Percentiles rank a stretch among this genome's conserved stretches.
phyloP scores from a whole-genome alignment of 2,329 filamentous ascomycete species.

The Zasmidium citrigriseum region DNA sequence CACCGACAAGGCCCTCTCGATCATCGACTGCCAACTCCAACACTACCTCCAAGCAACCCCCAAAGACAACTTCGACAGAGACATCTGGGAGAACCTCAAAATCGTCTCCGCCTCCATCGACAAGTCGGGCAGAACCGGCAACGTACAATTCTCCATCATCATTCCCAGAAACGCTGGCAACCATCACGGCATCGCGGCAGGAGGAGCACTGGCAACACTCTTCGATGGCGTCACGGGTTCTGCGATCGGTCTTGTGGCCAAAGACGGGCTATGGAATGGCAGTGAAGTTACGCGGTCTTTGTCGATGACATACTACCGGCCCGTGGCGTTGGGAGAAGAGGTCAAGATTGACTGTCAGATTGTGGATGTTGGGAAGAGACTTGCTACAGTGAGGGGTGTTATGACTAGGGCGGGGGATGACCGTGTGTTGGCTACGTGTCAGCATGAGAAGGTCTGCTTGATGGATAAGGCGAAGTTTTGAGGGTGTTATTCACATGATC shows the following conservation, averaged over 20 bases:
- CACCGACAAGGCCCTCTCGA: conserved; percentile 8
- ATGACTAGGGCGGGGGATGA: conserved; percentile 39
- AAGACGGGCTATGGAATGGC: conserved; percentile 37
- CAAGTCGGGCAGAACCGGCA: conserved; percentile 3
- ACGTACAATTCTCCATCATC: conserved; percentile 13
- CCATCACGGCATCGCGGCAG: conserved; percentile 16
- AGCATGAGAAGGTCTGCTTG: conserved; percentile 33
- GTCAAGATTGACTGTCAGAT: conserved; percentile 45
- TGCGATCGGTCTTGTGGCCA: background rate
- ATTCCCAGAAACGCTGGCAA: conserved; percentile 18
- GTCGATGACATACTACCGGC: conserved; percentile 48
- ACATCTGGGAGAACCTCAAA: conserved; percentile 16
- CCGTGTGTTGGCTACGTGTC: conserved; percentile 33
- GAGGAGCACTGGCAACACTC: conserved; percentile 12
- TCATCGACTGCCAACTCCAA: conserved; percentile 14
- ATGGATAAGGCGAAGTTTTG: conserved; percentile 8
- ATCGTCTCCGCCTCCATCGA: conserved; percentile 15
- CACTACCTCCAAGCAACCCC: conserved; percentile 14
- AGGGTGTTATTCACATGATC: background rate
- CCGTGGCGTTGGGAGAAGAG: conserved; percentile 41
- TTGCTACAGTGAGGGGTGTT: conserved; percentile 41
- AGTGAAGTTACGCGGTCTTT: conserved; percentile 43
- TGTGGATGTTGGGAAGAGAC: conserved; percentile 43
- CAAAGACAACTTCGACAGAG: conserved; percentile 21
- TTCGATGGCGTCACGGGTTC: background rate